Evolutionary conservation across 805 yeast genomes (phyloP).

Genomic region (Yarrowia osloensis): DNA sequence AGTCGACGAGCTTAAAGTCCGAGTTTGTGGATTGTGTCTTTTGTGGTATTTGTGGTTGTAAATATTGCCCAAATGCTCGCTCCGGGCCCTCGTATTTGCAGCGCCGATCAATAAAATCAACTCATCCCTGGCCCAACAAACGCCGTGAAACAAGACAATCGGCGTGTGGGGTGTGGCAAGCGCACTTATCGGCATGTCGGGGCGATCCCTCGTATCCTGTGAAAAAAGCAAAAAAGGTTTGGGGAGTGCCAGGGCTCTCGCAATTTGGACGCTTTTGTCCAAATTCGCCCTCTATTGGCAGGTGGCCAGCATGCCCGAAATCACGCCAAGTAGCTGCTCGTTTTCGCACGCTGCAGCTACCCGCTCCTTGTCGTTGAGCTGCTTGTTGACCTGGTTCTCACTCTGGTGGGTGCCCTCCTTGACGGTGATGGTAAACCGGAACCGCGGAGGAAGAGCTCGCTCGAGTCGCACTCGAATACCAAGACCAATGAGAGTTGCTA

Average conservation of each 20-base stretch:
- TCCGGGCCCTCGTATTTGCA: not conserved
- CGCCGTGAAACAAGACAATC: not conserved
- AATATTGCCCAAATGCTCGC: not conserved
- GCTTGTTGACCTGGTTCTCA: constrained; percentile 94
- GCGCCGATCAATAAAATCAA: not conserved
- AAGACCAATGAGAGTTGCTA: constrained; percentile 92
- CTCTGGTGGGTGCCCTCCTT: constrained; percentile 95
- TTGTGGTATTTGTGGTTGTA: not conserved
- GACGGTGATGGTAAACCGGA: constrained; percentile 72
- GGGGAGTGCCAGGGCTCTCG: not conserved
- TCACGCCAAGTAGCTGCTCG: constrained; percentile 85
- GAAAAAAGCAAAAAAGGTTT: constrained; percentile 18
- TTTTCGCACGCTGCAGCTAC: constrained; percentile 99
- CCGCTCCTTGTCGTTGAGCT: constrained; percentile 93
- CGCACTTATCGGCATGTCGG: not conserved
- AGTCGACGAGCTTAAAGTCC: not conserved
- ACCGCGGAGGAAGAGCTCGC: constrained; percentile 82
- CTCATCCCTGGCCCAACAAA: not conserved
- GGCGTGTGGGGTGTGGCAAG: constrained; percentile 11
- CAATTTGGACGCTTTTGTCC: not conserved
- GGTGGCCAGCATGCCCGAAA: constrained; percentile 85
- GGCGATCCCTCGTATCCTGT: constrained; percentile 17
- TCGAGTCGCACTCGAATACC: constrained; percentile 92
- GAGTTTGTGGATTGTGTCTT: not conserved
- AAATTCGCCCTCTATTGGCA: constrained; percentile 47